Percentiles rank a stretch among this genome's conserved stretches.
Conservation (phyloP, 1,284 basidiomycete species). For the Ganoderma multipileum region DNA sequence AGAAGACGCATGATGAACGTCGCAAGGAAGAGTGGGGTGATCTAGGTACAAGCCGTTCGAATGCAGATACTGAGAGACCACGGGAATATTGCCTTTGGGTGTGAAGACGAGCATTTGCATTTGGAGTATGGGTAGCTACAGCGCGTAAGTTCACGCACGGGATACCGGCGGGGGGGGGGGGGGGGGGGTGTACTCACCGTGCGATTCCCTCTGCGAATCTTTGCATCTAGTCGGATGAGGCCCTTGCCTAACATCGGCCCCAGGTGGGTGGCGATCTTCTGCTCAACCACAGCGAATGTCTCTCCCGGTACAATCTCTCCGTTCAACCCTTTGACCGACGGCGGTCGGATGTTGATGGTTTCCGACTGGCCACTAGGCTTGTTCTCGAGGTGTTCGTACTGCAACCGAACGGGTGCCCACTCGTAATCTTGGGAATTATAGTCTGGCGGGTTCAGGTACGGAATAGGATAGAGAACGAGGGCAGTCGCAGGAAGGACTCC, state of each 20-base stretch:
- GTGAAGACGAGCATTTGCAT: conserved; percentile 92
- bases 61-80: conserved; percentile 80
- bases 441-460: conserved; percentile 66
- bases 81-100: conserved; percentile 87
- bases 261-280: conserved; percentile 77
- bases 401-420: conserved; percentile 81
- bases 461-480: conserved; percentile 86
- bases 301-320: conserved; percentile 65
- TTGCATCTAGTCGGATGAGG: conserved; percentile 84
- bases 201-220: conserved; percentile 67
- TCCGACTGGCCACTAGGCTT: conserved; percentile 63
- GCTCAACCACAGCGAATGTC: conserved; percentile 87
- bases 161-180: too few species aligned
- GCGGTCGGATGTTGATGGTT: conserved; percentile 83
- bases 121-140: conserved; percentile 78
- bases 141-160: conserved; percentile 15
- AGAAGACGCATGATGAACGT: conserved; percentile 63
- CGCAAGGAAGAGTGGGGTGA: conserved; percentile 73
- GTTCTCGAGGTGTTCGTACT: conserved; percentile 68
- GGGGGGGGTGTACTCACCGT: conserved; percentile 57
- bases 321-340: conserved; percentile 53
- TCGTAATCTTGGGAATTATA: conserved; percentile 56
- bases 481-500: conserved; percentile 85
- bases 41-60: conserved; percentile 77
- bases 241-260: conserved; percentile 85